These are phyloP conservation scores for Canavalia gladiata DNA, from an alignment of 306 rosid genomes.

Conservation along the genomic window DNA sequence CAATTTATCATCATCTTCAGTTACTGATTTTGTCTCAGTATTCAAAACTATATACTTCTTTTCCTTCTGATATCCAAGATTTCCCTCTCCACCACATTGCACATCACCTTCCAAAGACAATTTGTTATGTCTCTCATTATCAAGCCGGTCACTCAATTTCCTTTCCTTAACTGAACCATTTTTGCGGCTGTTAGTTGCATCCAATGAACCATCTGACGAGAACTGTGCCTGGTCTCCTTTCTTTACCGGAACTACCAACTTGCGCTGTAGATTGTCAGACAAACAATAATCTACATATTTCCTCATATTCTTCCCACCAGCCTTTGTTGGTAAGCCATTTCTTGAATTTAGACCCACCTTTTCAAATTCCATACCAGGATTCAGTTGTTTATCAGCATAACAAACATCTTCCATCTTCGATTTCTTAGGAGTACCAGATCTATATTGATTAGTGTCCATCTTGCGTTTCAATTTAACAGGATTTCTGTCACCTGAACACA, in stretches of 20 bases:
- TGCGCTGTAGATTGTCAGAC: constrained; percentile 47
- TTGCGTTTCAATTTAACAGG: constrained; percentile 56
- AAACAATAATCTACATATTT: constrained; percentile 52
- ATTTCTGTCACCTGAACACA: constrained; percentile 55
- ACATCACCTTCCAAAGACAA: constrained; percentile 48
- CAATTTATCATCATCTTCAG: constrained; percentile 49
- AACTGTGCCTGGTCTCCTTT: constrained; percentile 55
- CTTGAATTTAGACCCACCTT: constrained; percentile 48
- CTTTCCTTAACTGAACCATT: constrained; percentile 59
- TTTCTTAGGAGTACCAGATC: constrained; percentile 53
- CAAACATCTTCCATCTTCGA: constrained; percentile 51
- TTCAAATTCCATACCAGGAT: constrained; percentile 45
- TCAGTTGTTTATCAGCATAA: constrained; percentile 44
- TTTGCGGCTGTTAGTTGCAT: constrained; percentile 26
- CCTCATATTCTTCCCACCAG: constrained; percentile 49
- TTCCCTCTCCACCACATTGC: constrained; percentile 49
- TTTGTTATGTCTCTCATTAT: constrained; percentile 46
- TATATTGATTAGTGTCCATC: constrained; percentile 55
- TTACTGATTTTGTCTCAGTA: constrained; percentile 39
- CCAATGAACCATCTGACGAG: constrained; percentile 50
- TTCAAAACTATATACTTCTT: constrained; percentile 54
- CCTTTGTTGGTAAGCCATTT: constrained; percentile 47
- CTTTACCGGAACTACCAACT: constrained; percentile 49
- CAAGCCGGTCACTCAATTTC: constrained; percentile 61
- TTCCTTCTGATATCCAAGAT: constrained; percentile 59